Base-by-base conservation (phyloP, 345 rosid genomes). In the Trapa bicornis region DNA sequence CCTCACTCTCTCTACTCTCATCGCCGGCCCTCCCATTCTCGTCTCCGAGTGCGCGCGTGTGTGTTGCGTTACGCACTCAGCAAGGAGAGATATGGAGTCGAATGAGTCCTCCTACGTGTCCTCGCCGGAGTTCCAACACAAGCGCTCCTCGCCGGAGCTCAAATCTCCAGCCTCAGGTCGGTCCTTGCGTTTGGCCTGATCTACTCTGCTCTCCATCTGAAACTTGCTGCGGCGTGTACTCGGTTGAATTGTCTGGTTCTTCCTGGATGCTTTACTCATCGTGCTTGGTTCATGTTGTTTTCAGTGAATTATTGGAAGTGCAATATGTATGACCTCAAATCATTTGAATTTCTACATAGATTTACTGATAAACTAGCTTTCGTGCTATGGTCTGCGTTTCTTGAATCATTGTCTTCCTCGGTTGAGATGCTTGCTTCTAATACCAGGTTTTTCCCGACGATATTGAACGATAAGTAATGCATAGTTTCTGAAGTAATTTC, bases 41-140 rank as follows among this genome's bases (percentile, higher is more conserved):
- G 42, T 35, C 39, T 29, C 39, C n/a, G 15, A 15, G 12, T 39
- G 42, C 6, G 42, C 35, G 42, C 13, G 43, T 9, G 61, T 5
- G 42, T 52, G 33, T 29, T 36, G 12, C 7, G 43, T 2, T 33
- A 39, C 42, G 22, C 62, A 38, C 9, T 5, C 37, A 64, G 38
- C 6, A 39, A 6, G 15, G 13, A 16, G 66, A 62, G 38, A 13
- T 11, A 93, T 94, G 99, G 99, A 91, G 74, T 86, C 96, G 58
- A 91, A 89, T 38, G 99, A 89, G 78, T 85, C 93, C 54, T 91
- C 92, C 62, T 85, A 85, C 74, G 77, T 85, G 47, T 86, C 88
- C 48, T 87, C 92, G 17, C 95, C 97, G 50, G 98, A 90, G 86
- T 85, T 78, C 54, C 81, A 72, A 43, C 77, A 80, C 57, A 76